Base-by-base conservation (phyloP, 768 basidiomycete species). In the Kwoniella botswanensis region DNA sequence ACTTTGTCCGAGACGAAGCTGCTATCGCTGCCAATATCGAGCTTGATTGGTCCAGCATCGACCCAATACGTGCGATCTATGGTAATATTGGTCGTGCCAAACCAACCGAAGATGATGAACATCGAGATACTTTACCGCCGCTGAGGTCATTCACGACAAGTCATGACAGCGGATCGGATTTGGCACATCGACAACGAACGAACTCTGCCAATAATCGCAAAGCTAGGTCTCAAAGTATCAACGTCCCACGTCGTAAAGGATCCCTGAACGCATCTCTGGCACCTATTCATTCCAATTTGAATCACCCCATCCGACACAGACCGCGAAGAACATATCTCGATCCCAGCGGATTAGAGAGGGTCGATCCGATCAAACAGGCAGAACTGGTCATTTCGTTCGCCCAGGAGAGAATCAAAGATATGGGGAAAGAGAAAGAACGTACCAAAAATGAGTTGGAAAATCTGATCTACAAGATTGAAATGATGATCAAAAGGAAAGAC, bases 401-500 rank as follows among this genome's bases (percentile, higher is more conserved):
- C 1, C 26, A 52, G n/a, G 63, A 69, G 12, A 53, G 56, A 7
- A 53, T 68, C 15, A 12, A 50, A 43, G 74, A 69, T 26, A 62
- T 71, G 63, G 61, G 54, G 9, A 59, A 41, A 26, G 58, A 68
- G 13, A 59, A 67, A 54, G 59, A 62, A 42, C 60, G 44, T 11
- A 64, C 61, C 26, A 50, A 53, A 12, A 15, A 13, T 4, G 44
- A 56, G 22, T 24, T 75, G 46, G 67, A 73, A 13, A 53, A 46
- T 4, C 60, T 73, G 71, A 68, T 73, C 12, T 53, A 24, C 22
- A 29, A 53, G n/a, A 71, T 75, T 44, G 74, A 75, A 24, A 41
- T 13, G 6, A 46, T 67, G 63, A 73, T 75, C 52, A 72, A 66
- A 58, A 63, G 63, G 52, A 75, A 75, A 52, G 71, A 75, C 10